A percentile compares a stretch with the other conserved stretches of the same genome.
Conservation (phyloP, 2,329 filamentous ascomycete genomes). For the Monilinia polystroma region DNA sequence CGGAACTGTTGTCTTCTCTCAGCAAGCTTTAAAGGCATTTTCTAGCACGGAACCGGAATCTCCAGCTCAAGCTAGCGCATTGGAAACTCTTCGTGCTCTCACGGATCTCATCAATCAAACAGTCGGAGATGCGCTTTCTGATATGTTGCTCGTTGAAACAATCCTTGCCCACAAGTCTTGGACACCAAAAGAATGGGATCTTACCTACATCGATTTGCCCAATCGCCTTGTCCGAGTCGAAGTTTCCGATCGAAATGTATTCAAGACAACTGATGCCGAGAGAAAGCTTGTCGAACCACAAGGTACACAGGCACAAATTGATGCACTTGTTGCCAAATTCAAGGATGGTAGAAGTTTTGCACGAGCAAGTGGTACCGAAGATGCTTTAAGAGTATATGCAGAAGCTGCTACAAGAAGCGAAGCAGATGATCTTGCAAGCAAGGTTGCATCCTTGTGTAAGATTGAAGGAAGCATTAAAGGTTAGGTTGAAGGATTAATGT, state of each 20-base stretch:
- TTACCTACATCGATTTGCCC: constrained; percentile 89
- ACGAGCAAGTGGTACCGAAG: constrained; percentile 90
- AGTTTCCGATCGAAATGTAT: constrained; percentile 82
- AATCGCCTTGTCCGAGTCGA: constrained; percentile 94
- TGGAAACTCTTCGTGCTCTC: constrained; percentile 79
- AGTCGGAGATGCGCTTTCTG: constrained; percentile 91
- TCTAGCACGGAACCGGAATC: constrained; percentile 79
- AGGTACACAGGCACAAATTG: constrained; percentile 82
- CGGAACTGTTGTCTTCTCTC: constrained; percentile 92
- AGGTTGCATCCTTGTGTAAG: constrained; percentile 54
- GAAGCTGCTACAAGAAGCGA: constrained; percentile 88
- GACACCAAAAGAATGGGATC: constrained; percentile 86
- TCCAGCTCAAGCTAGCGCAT: constrained; percentile 84
- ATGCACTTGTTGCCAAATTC: constrained; percentile 85
- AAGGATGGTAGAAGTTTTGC: constrained; percentile 87
- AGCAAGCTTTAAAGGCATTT: constrained; percentile 77
- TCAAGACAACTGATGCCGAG: constrained; percentile 91
- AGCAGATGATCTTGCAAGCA: constrained; percentile 84
- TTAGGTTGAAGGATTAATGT: neutral
- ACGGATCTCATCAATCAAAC: constrained; percentile 97
- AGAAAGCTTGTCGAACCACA: constrained; percentile 76
- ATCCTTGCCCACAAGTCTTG: constrained; percentile 94
- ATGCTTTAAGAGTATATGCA: constrained; percentile 92
- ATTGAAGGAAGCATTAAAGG: constrained; percentile 28
- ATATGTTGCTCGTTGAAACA: constrained; percentile 93